A percentile compares a stretch with the other conserved stretches of the same genome.
These are phyloP conservation scores for Gossypium turneri DNA, from an alignment of 345 rosid species.

Conservation along the genomic window DNA sequence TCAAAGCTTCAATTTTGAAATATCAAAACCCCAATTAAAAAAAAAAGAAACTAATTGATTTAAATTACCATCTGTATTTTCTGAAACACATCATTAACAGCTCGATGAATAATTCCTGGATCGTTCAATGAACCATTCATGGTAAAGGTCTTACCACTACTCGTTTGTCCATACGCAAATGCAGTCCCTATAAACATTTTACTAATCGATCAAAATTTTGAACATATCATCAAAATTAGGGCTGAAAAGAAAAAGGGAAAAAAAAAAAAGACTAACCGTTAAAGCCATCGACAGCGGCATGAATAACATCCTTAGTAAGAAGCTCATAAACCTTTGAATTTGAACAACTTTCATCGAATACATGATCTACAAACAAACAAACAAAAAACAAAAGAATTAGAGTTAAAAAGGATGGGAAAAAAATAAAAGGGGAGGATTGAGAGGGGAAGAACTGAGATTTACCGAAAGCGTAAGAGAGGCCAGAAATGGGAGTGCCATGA, in stretches of 20 bases:
- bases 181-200: conserved; percentile 53
- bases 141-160: conserved; percentile 96
- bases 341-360: conserved; percentile 65
- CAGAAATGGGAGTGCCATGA: conserved; percentile 64
- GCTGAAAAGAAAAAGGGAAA: background rate
- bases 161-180: conserved; percentile 97
- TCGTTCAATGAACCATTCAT: conserved; percentile 85
- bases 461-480: conserved; percentile 76
- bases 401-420: background rate
- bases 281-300: conserved; percentile 78
- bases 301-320: conserved; percentile 72
- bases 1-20: background rate
- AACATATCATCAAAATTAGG: background rate
- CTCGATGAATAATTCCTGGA: conserved; percentile 72
- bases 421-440: background rate
- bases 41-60: background rate
- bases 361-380: conserved; percentile 50
- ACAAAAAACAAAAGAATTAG: background rate
- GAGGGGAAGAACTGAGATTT: background rate
- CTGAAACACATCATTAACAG: conserved; percentile 67
- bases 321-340: conserved; percentile 68
- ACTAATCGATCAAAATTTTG: background rate
- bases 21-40: background rate
- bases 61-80: conserved; percentile 43
- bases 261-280: conserved; percentile 46